A percentile compares a stretch with the other conserved stretches of the same genome.
Conservation (phyloP, 192 early-diverging fungal species). For the Funneliformis mosseae region DNA sequence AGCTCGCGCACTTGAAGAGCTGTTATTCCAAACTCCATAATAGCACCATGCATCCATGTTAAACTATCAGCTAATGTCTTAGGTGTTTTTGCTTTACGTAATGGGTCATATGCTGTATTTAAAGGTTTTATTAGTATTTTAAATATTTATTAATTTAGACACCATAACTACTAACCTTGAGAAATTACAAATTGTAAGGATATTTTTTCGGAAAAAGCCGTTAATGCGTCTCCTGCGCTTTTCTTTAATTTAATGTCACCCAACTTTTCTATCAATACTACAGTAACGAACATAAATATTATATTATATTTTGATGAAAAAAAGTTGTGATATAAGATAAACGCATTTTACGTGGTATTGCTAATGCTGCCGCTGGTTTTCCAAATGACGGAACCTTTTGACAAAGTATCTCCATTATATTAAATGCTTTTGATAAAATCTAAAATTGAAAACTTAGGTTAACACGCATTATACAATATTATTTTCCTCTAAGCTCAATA, state of each 20-base stretch:
- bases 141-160: background rate
- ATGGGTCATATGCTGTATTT: conserved; percentile 66
- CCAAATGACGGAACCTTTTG: conserved; percentile 64
- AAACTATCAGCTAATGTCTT: conserved; percentile 88
- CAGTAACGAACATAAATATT: background rate
- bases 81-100: conserved; percentile 82
- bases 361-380: conserved; percentile 70
- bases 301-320: background rate
- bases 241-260: conserved; percentile 95
- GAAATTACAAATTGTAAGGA: conserved; percentile 82
- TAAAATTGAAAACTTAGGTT: background rate
- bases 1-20: conserved; percentile 78
- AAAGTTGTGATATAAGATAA: background rate
- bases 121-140: background rate
- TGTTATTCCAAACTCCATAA: conserved; percentile 89
- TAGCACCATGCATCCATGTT: conserved; percentile 81
- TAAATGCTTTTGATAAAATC: conserved; percentile 74
- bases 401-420: conserved; percentile 74
- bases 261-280: conserved; percentile 87
- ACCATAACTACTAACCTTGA: conserved; percentile 40
- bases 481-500: background rate
- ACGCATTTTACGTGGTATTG: conserved; percentile 53
- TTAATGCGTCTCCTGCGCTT: conserved; percentile 77
- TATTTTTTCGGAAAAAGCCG: conserved; percentile 71
- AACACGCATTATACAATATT: background rate